These are phyloP conservation scores for Meira miltonrushii DNA, from an alignment of 1,284 basidiomycete genomes.

Conservation along the genomic window DNA sequence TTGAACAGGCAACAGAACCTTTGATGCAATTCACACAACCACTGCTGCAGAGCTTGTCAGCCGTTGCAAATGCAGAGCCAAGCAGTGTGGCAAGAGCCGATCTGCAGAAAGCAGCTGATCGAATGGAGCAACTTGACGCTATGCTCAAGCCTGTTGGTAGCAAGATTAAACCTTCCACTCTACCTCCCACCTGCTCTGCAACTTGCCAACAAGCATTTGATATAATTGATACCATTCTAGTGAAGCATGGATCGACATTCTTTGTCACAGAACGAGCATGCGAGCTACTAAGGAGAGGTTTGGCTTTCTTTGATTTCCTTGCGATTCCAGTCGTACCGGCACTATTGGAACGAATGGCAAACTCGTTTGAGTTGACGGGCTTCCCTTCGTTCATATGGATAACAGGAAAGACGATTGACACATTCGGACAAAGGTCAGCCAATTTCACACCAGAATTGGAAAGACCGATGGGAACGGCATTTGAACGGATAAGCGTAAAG, in stretches of 20 bases:
- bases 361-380: slow-evolving; percentile 73
- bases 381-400: slow-evolving; percentile 92
- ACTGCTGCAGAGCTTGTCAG: slow-evolving; percentile 56
- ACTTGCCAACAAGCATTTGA: slow-evolving; percentile 76
- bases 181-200: slow-evolving; percentile 58
- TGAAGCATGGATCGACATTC: slow-evolving; percentile 72
- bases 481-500: slow-evolving; percentile 36
- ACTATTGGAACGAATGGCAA: slow-evolving; percentile 69
- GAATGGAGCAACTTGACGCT: slow-evolving; percentile 53
- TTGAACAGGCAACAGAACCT: slow-evolving; percentile 71
- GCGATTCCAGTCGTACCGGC: slow-evolving; percentile 67
- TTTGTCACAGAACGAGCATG: slow-evolving; percentile 78
- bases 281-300: slow-evolving; percentile 77
- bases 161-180: slow-evolving; percentile 7
- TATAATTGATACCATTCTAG: slow-evolving; percentile 74
- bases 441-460: slow-evolving; percentile 18
- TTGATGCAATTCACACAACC: slow-evolving; percentile 73
- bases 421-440: slow-evolving; percentile 23
- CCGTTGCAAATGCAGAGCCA: slow-evolving; percentile 31
- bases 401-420: slow-evolving; percentile 65
- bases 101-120: slow-evolving; percentile 67
- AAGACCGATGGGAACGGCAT: slow-evolving; percentile 28
- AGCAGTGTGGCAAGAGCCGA: slow-evolving; percentile 56
- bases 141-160: slow-evolving; percentile 21
- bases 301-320: slow-evolving; percentile 71